These are phyloP conservation scores for Colletotrichum gloeosporioides DNA, from an alignment of 2,329 filamentous ascomycete species.

Conservation along the genomic window DNA sequence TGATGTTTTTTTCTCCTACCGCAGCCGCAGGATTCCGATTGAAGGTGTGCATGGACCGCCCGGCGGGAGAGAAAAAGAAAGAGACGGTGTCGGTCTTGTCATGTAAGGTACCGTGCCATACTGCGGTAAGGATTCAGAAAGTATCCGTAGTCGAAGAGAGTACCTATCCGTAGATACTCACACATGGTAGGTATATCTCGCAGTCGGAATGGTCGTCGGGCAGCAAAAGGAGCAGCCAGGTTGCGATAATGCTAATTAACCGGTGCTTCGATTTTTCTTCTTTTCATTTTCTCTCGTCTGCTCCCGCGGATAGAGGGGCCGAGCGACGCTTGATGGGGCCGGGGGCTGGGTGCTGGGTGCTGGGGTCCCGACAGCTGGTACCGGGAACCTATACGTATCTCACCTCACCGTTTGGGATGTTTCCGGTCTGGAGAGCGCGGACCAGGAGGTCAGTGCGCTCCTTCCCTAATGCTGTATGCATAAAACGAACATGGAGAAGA, in stretches of 20 bases:
- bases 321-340: neutral
- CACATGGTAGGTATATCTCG: neutral
- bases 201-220: neutral
- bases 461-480: neutral
- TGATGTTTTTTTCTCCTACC: conserved; percentile 12
- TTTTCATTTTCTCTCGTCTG: conserved; percentile 1
- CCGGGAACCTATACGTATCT: neutral
- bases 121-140: neutral
- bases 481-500: neutral
- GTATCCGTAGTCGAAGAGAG: neutral
- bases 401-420: neutral
- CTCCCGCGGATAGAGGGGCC: neutral
- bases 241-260: neutral
- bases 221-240: neutral
- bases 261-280: neutral
- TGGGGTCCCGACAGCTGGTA: neutral
- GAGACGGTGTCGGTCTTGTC: neutral
- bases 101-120: neutral
- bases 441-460: neutral
- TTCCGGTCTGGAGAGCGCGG: neutral
- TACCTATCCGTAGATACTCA: neutral
- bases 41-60: neutral
- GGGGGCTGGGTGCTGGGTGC: neutral
- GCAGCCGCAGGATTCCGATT: neutral
- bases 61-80: neutral